Evolutionary conservation across 768 basidiomycete species (phyloP), one percentile per base, ranked within the genome.

Genomic region (Leccinum boreale): DNA sequence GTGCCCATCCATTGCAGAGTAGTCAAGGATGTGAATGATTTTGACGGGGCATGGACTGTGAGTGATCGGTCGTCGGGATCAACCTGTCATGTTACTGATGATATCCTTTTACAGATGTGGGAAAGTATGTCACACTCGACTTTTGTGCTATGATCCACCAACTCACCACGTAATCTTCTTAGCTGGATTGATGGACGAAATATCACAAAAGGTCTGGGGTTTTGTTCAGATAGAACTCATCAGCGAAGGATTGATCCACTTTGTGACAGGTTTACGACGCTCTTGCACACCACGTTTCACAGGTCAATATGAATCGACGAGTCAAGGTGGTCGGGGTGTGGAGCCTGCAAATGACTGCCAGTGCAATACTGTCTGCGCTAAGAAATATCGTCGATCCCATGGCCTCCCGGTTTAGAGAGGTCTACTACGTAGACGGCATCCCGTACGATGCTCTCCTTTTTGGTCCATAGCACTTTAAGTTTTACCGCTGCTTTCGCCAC

Each of bases 1-100:
- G 83, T 99, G 2, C 97, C 97, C 12, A 94, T 98, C 53, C 93
- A 88, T 63, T 98, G 94, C 70, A 83, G 86, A 54, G 86, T 98
- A 4, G 84, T 90, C 36, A 89, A 94, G 68, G 85, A 90, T 58
- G 73, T 96, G 58, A 77, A 73, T 54, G 92, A 97, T 59, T 99
- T 98, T 69, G 93, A 98, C 72, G 97, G 97, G 5, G 84, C 93
- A 21, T 98, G 94, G 95, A 98, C 93, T 55, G 91, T 94, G 70
- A 69, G 89, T 81, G 14, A 21, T n/a, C n/a, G 12, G 6, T 14
- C 12, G 11, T 52, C 24, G 14, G 5, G 10, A 17, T 24, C 17
- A 19, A 35, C 36, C 1, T 50, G 33, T 58, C 50, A 6, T 29
- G 50, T 14, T 12, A 6, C 46, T 59, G 29, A 61, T 59, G 31